phyloP scores from a whole-genome alignment of 805 yeast species.

The Candida nemodendra region DNA sequence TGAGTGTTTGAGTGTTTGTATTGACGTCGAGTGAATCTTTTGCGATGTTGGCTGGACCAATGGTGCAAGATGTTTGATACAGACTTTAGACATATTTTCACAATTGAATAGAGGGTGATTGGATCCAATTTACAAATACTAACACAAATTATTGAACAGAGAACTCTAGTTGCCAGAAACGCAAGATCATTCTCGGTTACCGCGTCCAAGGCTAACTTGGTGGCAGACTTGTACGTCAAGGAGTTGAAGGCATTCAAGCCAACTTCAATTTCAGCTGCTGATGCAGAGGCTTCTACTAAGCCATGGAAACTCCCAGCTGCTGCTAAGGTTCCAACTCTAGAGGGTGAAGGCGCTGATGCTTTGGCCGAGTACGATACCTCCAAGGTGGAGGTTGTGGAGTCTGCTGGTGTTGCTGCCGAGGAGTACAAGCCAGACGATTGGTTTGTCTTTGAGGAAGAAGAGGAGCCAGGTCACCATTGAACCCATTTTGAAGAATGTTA shows the following conservation, averaged over 20 bases:
- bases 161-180: slow-evolving; percentile 23
- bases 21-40: too few species aligned
- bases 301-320: slow-evolving; percentile 81
- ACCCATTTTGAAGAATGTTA: slow-evolving; percentile 4
- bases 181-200: slow-evolving; percentile 29
- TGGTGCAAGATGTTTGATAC: too few species aligned
- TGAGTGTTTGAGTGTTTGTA: too few species aligned
- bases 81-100: too few species aligned
- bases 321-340: slow-evolving; percentile 72
- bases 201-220: slow-evolving; percentile 44
- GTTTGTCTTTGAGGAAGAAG: slow-evolving; percentile 77
- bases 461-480: slow-evolving; percentile 47
- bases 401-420: slow-evolving; percentile 44
- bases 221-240: slow-evolving; percentile 81
- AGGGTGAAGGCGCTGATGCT: slow-evolving; percentile 64
- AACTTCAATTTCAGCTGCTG: slow-evolving; percentile 66
- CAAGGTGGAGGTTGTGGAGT: slow-evolving; percentile 70
- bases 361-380: slow-evolving; percentile 66
- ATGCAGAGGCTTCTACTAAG: slow-evolving; percentile 75
- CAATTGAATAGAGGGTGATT: neutral
- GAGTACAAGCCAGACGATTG: slow-evolving; percentile 63
- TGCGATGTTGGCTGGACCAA: too few species aligned
- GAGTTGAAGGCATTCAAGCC: slow-evolving; percentile 91
- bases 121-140: neutral
- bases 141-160: slow-evolving; percentile 10